Percentiles rank a stretch among this genome's conserved stretches.
phyloP scores from a whole-genome alignment of 495 filamentous ascomycete species.

The Lophiostoma macrostomum region DNA sequence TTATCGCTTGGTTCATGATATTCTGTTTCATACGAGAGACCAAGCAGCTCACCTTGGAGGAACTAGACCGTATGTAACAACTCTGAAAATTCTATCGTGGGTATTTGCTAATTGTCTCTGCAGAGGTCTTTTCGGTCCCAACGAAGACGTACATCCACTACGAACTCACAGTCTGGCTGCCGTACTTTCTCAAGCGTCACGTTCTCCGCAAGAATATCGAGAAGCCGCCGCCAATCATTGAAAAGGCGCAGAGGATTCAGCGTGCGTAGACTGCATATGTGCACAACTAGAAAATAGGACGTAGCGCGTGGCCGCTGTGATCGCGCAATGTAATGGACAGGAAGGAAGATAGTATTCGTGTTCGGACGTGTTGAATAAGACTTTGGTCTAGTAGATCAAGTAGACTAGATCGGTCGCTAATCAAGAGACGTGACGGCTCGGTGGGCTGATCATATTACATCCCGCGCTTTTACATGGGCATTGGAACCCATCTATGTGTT shows the following conservation, averaged over 20 bases:
- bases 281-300: too few relatives aligned
- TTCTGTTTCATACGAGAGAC: conserved; percentile 29
- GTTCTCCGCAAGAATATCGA: conserved; percentile 49
- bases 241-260: conserved; percentile 36
- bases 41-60: conserved; percentile 48
- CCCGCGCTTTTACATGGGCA: too few relatives aligned
- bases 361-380: too few relatives aligned
- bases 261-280: too few relatives aligned
- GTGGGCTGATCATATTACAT: too few relatives aligned
- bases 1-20: conserved; percentile 31
- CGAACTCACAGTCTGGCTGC: conserved; percentile 48
- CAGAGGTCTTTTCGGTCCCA: conserved; percentile 51
- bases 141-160: conserved; percentile 50
- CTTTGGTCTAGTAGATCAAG: too few relatives aligned
- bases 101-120: neutral
- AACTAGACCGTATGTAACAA: conserved; percentile 41
- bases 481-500: too few relatives aligned
- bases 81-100: neutral
- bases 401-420: too few relatives aligned
- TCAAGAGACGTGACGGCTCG: too few relatives aligned
- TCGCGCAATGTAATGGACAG: too few relatives aligned
- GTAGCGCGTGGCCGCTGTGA: too few relatives aligned
- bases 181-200: conserved; percentile 48
- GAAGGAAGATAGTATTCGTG: too few relatives aligned
- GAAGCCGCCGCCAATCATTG: conserved; percentile 48